A percentile compares a stretch with the other conserved stretches of the same genome.
Evolutionary conservation across 345 rosid genomes (phyloP).

Genomic region (Mallotus nudiflorus): DNA sequence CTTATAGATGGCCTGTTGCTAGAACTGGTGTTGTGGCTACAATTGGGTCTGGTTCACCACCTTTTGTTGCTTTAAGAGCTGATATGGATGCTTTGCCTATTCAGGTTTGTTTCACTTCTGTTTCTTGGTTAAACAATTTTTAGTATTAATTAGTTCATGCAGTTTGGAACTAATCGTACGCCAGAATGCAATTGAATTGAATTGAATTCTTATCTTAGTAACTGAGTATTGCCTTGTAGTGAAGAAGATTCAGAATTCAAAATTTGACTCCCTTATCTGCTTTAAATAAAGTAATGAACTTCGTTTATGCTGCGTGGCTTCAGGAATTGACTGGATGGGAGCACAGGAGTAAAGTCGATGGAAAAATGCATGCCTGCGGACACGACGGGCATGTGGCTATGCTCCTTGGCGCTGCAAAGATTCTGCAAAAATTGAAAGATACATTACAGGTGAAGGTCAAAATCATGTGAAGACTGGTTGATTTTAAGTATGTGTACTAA

Average conservation of each 20-base stretch:
- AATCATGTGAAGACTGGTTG: neutral
- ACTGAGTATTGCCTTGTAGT: too few relatives aligned
- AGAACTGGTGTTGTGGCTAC: slow-evolving; percentile 57
- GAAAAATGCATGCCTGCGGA: slow-evolving; percentile 65
- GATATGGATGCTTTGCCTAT: slow-evolving; percentile 78
- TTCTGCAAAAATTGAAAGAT: slow-evolving; percentile 43
- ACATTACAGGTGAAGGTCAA: slow-evolving; percentile 32
- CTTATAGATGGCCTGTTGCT: slow-evolving; percentile 59
- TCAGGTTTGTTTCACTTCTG: slow-evolving; percentile 36
- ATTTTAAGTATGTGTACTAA: neutral
- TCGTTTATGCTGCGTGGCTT: neutral
- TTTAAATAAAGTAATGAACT: too few relatives aligned
- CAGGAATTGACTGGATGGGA: slow-evolving; percentile 46
- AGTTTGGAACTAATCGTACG: too few relatives aligned
- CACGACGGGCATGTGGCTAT: slow-evolving; percentile 58
- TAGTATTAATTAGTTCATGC: too few relatives aligned
- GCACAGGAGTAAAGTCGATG: slow-evolving; percentile 44
- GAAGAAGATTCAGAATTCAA: too few relatives aligned
- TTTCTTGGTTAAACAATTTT: too few relatives aligned
- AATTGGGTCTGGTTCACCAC: slow-evolving; percentile 55
- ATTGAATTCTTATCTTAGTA: too few relatives aligned
- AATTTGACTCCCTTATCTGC: too few relatives aligned
- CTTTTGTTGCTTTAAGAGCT: slow-evolving; percentile 64
- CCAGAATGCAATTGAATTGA: too few relatives aligned
- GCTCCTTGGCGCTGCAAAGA: slow-evolving; percentile 68